phyloP scores from a whole-genome alignment of 768 basidiomycete species.

The Austroboletus festivus region DNA sequence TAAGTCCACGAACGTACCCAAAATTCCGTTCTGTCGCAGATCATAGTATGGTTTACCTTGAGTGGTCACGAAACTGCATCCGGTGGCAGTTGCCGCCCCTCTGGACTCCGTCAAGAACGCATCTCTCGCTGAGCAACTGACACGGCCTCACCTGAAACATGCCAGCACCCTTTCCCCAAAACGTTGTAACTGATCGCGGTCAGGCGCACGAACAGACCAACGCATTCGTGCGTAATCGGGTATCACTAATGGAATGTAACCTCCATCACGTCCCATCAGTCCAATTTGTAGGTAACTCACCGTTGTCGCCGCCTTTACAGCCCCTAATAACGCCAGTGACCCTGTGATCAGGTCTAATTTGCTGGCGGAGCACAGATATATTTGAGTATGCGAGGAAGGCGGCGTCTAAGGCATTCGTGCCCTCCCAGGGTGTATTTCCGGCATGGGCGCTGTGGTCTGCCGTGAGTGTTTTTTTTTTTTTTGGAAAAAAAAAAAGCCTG shows the following conservation, averaged over 20 bases:
- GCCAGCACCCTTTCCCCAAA: slow-evolving; percentile 59
- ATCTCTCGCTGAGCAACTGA: background rate
- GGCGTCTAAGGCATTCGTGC: slow-evolving; percentile 83
- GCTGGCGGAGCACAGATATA: slow-evolving; percentile 80
- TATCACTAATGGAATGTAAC: slow-evolving; percentile 51
- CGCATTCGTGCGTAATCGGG: slow-evolving; percentile 78
- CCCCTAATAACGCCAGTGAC: slow-evolving; percentile 77
- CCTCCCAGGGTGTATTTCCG: slow-evolving; percentile 82
- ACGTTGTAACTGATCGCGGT: slow-evolving; percentile 48
- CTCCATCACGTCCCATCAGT: background rate
- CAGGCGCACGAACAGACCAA: slow-evolving; percentile 72
- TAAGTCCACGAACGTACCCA: slow-evolving; percentile 39
- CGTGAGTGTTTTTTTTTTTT: slow-evolving; percentile 2
- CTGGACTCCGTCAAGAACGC: slow-evolving; percentile 34
- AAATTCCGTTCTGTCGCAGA: slow-evolving; percentile 53
- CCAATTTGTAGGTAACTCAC: slow-evolving; percentile 35
- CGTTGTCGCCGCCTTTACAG: slow-evolving; percentile 64
- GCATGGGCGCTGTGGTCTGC: slow-evolving; percentile 61
- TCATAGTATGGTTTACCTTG: slow-evolving; percentile 48
- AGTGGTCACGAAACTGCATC: slow-evolving; percentile 48
- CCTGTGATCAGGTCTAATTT: slow-evolving; percentile 78
- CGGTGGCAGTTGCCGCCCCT: slow-evolving; percentile 64
- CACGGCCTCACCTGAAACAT: slow-evolving; percentile 65
- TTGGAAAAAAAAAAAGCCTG: background rate
- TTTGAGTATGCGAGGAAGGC: slow-evolving; percentile 81